These are phyloP conservation scores for Symbiodinium pilosum DNA, from an alignment of 73 alveolate genomes.

Conservation along the genomic window DNA sequence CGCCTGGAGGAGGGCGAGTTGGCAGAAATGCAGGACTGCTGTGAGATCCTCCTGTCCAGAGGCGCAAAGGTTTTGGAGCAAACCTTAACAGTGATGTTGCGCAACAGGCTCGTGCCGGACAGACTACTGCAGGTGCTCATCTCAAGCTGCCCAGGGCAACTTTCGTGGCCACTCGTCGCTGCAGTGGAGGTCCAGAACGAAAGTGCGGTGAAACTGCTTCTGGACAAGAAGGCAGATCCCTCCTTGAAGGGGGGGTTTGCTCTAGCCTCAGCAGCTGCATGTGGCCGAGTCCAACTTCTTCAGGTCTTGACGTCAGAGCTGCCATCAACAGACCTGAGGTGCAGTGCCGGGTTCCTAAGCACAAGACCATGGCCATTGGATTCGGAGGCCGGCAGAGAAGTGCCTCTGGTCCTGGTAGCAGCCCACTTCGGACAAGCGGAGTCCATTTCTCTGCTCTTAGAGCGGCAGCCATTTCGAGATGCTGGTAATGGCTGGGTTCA, in stretches of 20 bases:
- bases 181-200: background rate
- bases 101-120: background rate
- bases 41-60: background rate
- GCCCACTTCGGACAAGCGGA: background rate
- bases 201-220: background rate
- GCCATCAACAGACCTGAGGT: background rate
- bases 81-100: background rate
- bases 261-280: no score
- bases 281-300: no score
- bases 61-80: background rate
- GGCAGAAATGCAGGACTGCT: background rate
- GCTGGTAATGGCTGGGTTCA: background rate
- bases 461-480: background rate
- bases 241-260: no score
- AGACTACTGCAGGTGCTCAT: background rate
- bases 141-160: background rate
- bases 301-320: no score
- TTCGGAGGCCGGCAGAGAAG: background rate
- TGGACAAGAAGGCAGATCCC: background rate
- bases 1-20: background rate
- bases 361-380: background rate
- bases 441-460: background rate
- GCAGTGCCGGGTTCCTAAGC: background rate
- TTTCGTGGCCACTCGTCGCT: background rate
- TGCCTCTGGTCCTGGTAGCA: background rate